Evolutionary conservation across 495 filamentous ascomycete species (phyloP).

Genomic region (Xylaria telfairii): DNA sequence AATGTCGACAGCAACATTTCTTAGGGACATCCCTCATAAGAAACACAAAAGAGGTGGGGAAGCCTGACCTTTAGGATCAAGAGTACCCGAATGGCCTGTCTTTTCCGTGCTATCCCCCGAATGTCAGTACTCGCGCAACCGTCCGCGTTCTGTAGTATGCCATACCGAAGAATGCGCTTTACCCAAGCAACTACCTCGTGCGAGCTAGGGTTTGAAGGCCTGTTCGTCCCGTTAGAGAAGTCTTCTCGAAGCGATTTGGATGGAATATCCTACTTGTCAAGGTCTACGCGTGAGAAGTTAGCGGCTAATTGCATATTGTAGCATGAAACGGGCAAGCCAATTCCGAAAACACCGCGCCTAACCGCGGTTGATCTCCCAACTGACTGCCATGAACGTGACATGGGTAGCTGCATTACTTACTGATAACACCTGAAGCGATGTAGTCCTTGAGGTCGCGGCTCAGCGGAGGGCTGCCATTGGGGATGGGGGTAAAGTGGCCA

Average conservation of each 20-base stretch:
- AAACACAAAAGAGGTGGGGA: background rate
- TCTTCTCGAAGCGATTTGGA: background rate
- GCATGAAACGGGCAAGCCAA: background rate
- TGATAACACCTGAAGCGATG: constrained; percentile 95
- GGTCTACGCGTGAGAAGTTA: constrained; percentile 48
- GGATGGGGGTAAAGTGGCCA: constrained; percentile 93
- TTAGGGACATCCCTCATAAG: background rate
- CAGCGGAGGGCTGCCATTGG: constrained; percentile 81
- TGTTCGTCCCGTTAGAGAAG: constrained; percentile 21
- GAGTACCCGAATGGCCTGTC: constrained; percentile 95
- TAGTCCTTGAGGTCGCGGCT: constrained; percentile 95
- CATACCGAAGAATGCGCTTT: constrained; percentile 90
- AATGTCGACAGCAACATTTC: background rate
- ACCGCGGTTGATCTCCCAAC: too few relatives aligned
- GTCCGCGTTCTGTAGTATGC: background rate
- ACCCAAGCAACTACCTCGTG: constrained; percentile 99
- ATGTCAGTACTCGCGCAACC: constrained; percentile 31
- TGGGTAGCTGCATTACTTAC: constrained; percentile 12
- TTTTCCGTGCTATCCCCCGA: constrained; percentile 75
- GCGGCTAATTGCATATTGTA: background rate
- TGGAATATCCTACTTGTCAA: constrained; percentile 69
- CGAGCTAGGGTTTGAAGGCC: constrained; percentile 91
- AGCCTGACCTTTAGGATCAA: constrained; percentile 67
- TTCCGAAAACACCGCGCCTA: background rate
- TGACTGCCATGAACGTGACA: background rate